These are phyloP conservation scores for Thalassiosira ordinaria DNA, from an alignment of 352 stramenopile species.

Conservation along the genomic window DNA sequence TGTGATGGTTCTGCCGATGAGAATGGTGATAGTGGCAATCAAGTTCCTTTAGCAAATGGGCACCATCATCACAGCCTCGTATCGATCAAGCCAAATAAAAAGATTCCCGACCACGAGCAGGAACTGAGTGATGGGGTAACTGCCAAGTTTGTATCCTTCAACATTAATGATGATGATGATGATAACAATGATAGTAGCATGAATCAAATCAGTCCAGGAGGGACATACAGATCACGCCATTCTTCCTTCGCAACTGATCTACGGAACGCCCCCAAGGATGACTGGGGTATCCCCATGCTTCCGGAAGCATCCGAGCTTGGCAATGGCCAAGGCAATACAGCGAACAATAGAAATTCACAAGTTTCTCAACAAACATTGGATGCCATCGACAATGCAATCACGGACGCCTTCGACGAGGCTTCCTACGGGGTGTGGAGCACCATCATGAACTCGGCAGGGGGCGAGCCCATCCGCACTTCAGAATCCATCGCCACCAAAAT, in stretches of 20 bases:
- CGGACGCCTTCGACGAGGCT: conserved; percentile 81
- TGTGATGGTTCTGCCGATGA: too few relatives aligned
- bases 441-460: conserved; percentile 72
- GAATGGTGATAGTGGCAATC: too few relatives aligned
- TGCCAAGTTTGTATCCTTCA: conserved; percentile 79
- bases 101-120: conserved; percentile 35
- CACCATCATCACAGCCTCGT: conserved; percentile 37
- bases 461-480: conserved; percentile 21
- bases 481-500: conserved; percentile 38
- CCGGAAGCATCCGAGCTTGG: conserved; percentile 57
- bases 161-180: conserved; percentile 16
- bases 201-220: too few relatives aligned
- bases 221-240: too few relatives aligned
- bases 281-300: conserved; percentile 82
- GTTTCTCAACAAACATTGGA: background rate
- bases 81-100: conserved; percentile 45
- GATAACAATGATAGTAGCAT: conserved; percentile 1
- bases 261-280: conserved; percentile 69
- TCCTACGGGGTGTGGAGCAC: conserved; percentile 84
- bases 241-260: conserved; percentile 56
- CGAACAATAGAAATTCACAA: conserved; percentile 9
- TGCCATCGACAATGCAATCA: conserved; percentile 36
- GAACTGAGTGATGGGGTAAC: conserved; percentile 74
- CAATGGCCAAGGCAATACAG: background rate
- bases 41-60: too few relatives aligned